Conservation (phyloP, 202 grass and related monocot genomes). For the Brachypodium distachyon region DNA sequence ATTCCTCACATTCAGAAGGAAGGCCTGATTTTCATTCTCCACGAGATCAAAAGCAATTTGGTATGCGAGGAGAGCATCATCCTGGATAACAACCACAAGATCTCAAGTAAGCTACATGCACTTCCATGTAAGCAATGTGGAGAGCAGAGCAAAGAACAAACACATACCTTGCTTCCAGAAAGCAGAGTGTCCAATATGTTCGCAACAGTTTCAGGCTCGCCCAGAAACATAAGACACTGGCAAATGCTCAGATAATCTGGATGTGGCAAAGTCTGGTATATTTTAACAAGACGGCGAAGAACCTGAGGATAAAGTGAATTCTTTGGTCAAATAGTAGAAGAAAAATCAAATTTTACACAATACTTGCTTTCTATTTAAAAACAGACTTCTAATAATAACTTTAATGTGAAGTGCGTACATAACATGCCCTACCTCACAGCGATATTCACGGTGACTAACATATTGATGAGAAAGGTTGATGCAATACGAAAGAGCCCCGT, state of each 20-base stretch:
- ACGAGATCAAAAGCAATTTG: constrained; percentile 97
- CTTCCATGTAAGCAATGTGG: background rate
- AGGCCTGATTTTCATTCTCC: constrained; percentile 99
- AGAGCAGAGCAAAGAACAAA: constrained; percentile 20
- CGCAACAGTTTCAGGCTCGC: constrained; percentile 73
- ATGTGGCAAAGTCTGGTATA: constrained; percentile 76
- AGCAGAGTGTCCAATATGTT: constrained; percentile 89
- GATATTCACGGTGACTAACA: constrained; percentile 96
- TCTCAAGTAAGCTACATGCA: constrained; percentile 7
- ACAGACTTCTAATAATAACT: background rate
- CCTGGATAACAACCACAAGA: constrained; percentile 48
- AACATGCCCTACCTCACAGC: constrained; percentile 71
- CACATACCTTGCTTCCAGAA: constrained; percentile 68
- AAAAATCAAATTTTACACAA: background rate
- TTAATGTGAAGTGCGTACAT: background rate
- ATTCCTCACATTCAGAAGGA: constrained; percentile 75
- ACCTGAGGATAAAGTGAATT: constrained; percentile 42
- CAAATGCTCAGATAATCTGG: constrained; percentile 93
- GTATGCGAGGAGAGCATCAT: constrained; percentile 86
- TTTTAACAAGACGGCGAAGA: constrained; percentile 83
- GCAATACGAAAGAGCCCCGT: constrained; percentile 80
- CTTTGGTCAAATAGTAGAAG: background rate
- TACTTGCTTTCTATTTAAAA: background rate
- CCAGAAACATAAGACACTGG: constrained; percentile 94
- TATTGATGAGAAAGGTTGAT: constrained; percentile 96